phyloP scores from a whole-genome alignment of 805 yeast species.

The Schizosaccharomyces osmophilus region DNA sequence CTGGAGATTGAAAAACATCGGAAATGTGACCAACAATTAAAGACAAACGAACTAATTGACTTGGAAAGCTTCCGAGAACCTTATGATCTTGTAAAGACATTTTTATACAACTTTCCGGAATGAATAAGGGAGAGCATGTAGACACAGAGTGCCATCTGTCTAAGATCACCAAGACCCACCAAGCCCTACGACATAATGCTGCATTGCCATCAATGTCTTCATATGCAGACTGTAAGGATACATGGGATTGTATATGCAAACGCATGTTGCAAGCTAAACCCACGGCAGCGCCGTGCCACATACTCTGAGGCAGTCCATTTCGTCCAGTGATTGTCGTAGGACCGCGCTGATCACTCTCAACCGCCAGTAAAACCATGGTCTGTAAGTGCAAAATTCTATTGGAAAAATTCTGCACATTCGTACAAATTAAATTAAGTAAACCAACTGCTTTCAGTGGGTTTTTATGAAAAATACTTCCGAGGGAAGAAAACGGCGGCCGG shows the following conservation, averaged over 20 bases:
- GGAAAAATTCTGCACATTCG: background rate
- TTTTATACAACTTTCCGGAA: constrained; percentile 9
- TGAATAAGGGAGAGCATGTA: constrained; percentile 9
- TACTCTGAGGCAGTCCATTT: constrained; percentile 3
- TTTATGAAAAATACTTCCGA: constrained; percentile 3
- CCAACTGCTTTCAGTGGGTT: background rate
- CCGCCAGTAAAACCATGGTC: constrained; percentile 13
- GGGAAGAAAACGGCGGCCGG: background rate
- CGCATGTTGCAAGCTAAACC: constrained; percentile 10
- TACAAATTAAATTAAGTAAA: background rate
- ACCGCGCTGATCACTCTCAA: constrained; percentile 11
- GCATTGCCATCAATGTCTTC: constrained; percentile 8
- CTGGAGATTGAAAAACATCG: constrained; percentile 6
- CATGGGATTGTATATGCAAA: constrained; percentile 8
- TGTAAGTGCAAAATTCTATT: constrained; percentile 12
- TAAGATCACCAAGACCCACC: constrained; percentile 10
- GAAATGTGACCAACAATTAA: constrained; percentile 9
- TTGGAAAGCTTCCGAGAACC: constrained; percentile 6
- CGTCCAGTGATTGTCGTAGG: constrained; percentile 3
- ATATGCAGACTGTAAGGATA: constrained; percentile 6
- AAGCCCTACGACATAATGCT: constrained; percentile 10
- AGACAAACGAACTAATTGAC: constrained; percentile 8
- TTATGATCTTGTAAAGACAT: constrained; percentile 8
- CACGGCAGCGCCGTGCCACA: constrained; percentile 18
- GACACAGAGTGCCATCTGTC: constrained; percentile 13